Percentiles rank a stretch among this genome's conserved stretches.
Conservation (phyloP, 1,284 basidiomycete species). For the Austroboletus niveus region DNA sequence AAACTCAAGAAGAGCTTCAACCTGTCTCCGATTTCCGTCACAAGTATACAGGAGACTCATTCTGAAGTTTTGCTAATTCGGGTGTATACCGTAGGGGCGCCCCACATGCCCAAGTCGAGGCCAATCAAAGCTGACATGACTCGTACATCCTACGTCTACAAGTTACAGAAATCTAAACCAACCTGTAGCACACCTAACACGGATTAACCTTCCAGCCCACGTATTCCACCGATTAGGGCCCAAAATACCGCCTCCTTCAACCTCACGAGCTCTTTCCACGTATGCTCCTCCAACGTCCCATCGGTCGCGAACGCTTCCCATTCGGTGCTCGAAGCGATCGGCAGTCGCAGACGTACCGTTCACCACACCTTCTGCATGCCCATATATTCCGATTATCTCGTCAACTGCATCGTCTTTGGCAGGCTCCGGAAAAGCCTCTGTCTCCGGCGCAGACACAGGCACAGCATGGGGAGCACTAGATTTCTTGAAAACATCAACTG, state of each 20-base stretch:
- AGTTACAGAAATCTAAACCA: neutral
- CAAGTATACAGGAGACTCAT: no score
- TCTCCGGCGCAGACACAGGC: neutral
- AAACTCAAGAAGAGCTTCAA: no score
- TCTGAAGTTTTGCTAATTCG: no score
- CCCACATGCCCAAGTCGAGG: no score
- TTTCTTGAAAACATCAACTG: neutral
- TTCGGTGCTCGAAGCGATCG: conserved; percentile 16
- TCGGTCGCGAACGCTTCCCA: conserved; percentile 50
- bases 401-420: neutral
- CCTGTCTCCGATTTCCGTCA: no score
- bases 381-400: neutral
- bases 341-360: conserved; percentile 1
- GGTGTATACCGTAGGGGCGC: no score
- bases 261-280: conserved; percentile 81
- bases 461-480: neutral
- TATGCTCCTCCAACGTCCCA: conserved; percentile 84
- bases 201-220: conserved; percentile 23
- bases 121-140: no score
- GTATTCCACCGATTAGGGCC: conserved; percentile 73
- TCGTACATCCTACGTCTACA: no score
- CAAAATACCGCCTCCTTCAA: conserved; percentile 90
- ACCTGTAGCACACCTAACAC: neutral
- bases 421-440: conserved; percentile 1
- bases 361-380: neutral